Evolutionary conservation across 352 stramenopile genomes (phyloP), one percentile per base, ranked within the genome.

Genomic region (Phytophthora tubulina): DNA sequence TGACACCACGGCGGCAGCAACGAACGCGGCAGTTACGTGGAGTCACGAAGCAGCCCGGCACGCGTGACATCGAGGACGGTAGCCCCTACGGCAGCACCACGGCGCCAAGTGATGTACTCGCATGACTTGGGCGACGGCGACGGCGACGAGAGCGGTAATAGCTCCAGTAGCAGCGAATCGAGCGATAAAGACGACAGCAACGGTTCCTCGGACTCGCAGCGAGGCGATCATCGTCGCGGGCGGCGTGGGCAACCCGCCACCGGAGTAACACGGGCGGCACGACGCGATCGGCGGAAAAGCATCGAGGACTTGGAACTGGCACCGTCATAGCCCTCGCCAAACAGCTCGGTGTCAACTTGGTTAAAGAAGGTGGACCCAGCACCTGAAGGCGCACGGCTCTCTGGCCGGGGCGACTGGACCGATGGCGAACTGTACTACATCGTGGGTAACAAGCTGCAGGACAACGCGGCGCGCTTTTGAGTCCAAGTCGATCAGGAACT

Each of bases 371-470:
- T 63, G 1, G 55, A 63, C 3, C 14, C 53, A 2, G 55, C 55
- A 3, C 10, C 53, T 0, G 15, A 63, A 45, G 55, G 31, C 2
- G 41, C 31, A 1, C 15, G n/a, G 10, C 5, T 63, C 6, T 53
- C 41, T 5, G 42, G 57, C 39, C 32, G 57, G 2, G 57, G 33
- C 6, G 21, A 64, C 14, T 55, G 57, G 57, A 55, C 44, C 0
- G 44, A 55, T 15, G 15, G 32, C 1, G 33, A 36, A 8, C 17
- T 64, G 10, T 64, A 64, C 9, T 64, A 48, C 17, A 49, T 64
- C 15, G 7, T 55, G 3, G 57, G 57, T 2, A 64, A 56, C 33
- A 64, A 64, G 21, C 17, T 55, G 4, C n/a, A 64, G 4, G 57
- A 53, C 9, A 63, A 41, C 8, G 31, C 55, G 3, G 55, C 41